phyloP scores from a whole-genome alignment of 805 yeast genomes.

The Saccharomycopsis oosterbeekiorum region DNA sequence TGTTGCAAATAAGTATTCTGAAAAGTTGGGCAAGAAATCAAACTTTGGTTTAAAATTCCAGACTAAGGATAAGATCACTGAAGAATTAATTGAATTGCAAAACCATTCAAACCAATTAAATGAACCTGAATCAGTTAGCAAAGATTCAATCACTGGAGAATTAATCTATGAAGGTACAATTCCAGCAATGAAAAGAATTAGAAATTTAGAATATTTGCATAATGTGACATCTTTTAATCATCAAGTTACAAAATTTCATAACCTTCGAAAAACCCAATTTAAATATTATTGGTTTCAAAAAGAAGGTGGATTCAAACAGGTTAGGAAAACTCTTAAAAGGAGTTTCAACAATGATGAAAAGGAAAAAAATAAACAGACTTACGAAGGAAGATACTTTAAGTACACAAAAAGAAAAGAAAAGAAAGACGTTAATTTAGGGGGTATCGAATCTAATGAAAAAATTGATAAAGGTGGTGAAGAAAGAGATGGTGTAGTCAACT shows the following conservation, averaged over 20 bases:
- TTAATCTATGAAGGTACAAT: background rate
- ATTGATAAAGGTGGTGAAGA: background rate
- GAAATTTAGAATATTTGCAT: constrained; percentile 15
- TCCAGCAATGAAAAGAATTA: constrained; percentile 6
- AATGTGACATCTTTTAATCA: constrained; percentile 16
- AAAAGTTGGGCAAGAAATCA: constrained; percentile 4
- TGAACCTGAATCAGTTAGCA: background rate
- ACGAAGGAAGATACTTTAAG: constrained; percentile 8
- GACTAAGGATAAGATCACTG: background rate
- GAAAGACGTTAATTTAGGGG: background rate
- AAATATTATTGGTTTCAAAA: constrained; percentile 18
- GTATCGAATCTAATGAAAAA: too few species aligned
- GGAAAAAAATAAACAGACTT: background rate
- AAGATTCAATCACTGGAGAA: background rate
- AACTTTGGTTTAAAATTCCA: constrained; percentile 10
- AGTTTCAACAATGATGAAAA: background rate
- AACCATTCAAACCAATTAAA: background rate
- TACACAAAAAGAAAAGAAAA: constrained; percentile 4
- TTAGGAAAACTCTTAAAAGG: constrained; percentile 8
- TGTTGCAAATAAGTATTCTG: background rate
- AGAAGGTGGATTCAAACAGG: constrained; percentile 14
- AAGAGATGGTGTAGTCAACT: constrained; percentile 1
- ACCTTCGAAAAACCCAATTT: constrained; percentile 13
- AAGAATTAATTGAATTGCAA: constrained; percentile 3
- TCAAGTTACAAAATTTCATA: constrained; percentile 4